Evolutionary conservation across 306 rosid species (phyloP).

Genomic region (Trifolium pratense): DNA sequence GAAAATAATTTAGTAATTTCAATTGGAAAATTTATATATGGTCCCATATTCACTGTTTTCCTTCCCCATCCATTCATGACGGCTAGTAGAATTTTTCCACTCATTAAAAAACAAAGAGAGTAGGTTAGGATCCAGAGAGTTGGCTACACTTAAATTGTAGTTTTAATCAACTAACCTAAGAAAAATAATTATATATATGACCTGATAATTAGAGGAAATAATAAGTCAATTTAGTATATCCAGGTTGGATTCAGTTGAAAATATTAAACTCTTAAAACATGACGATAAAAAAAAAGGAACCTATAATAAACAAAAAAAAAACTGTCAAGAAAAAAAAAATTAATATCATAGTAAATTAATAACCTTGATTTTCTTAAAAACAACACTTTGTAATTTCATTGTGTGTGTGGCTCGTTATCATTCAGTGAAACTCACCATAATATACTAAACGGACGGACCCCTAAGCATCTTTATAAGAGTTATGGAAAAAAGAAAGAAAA

Average conservation of each 20-base stretch:
- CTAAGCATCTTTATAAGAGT: background rate
- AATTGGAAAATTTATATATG: background rate
- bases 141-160: background rate
- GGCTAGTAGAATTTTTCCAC: background rate
- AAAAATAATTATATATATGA: constrained; percentile 21
- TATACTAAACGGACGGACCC: no score
- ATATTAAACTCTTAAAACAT: no score
- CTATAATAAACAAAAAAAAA: no score
- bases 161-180: constrained; percentile 1
- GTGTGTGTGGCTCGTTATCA: no score
- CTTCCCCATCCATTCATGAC: constrained; percentile 29
- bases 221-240: background rate
- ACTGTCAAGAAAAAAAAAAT: no score
- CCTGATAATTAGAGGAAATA: constrained; percentile 2
- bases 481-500: background rate
- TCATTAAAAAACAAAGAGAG: background rate
- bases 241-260: background rate
- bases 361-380: no score
- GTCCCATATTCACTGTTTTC: background rate
- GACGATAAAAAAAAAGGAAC: no score
- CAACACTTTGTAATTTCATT: no score
- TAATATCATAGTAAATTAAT: no score
- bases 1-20: constrained; percentile 23
- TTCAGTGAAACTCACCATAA: no score
- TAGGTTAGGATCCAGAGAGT: constrained; percentile 19